Evolutionary conservation across 148 eudicot species (phyloP).

Genomic region (Mesembryanthemum crystallinum): DNA sequence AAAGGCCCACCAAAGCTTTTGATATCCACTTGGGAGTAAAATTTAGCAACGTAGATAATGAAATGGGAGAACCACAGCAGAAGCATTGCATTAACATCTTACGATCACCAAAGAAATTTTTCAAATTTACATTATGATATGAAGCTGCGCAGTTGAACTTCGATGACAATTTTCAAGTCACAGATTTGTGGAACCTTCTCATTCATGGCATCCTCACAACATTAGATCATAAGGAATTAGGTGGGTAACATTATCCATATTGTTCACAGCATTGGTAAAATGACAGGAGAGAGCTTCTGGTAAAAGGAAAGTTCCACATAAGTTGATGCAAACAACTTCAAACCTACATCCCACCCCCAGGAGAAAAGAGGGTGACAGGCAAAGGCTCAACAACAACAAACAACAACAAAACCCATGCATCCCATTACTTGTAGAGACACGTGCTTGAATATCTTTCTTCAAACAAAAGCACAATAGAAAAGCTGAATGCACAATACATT

Average conservation of each 20-base stretch:
- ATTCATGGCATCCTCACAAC: not conserved
- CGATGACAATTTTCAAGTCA: not conserved
- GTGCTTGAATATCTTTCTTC: not conserved
- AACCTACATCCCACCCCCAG: not conserved
- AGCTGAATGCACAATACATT: not conserved
- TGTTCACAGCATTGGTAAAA: not conserved
- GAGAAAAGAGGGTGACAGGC: not conserved
- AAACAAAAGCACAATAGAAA: not conserved
- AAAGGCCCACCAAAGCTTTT: slow-evolving; percentile 12
- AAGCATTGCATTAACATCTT: not conserved
- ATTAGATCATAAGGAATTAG: not conserved
- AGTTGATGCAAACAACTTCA: not conserved
- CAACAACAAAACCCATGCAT: not conserved
- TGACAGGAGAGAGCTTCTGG: not conserved
- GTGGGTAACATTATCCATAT: not conserved
- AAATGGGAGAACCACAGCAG: not conserved
- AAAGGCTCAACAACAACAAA: not conserved
- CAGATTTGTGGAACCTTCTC: not conserved
- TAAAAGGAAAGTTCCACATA: not conserved
- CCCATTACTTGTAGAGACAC: not conserved
- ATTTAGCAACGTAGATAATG: not conserved
- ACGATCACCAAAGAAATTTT: not conserved
- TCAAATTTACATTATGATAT: not conserved
- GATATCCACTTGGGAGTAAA: not conserved
- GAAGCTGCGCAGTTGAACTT: not conserved